Evolutionary conservation across 2,329 filamentous ascomycete genomes (phyloP), one percentile per base, ranked within the genome.

Genomic region (Sclerotinia subarctica): DNA sequence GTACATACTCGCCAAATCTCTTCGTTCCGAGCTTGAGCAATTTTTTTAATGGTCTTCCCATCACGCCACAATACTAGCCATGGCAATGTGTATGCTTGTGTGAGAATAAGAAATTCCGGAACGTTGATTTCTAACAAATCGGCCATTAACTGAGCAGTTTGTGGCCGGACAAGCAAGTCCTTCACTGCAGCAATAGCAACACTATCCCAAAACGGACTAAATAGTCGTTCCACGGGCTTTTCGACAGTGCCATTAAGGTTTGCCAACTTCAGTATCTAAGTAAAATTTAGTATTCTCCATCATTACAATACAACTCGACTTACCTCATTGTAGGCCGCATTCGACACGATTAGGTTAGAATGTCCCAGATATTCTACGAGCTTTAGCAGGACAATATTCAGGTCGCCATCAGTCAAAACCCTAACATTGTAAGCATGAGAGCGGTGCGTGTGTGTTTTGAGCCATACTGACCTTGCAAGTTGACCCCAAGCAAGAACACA

Each of bases 341-440:
- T 90, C 65, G 90, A 92, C 11, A 96, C 83, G 44, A 97, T 85
- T 51, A 87, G 86, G 77, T 96, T 97, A 53, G 86, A 83, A 79
- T 95, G 90, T 10, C 94, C 94, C 11, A 98, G 82, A 76, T 95
- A 97, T 68, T 96, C 91, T 11, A 97, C 83, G 8, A 98, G 84
- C 72, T 91, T 89, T 67, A 96, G 84, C 42, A 99, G 82, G 29
- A 95, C 90, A 64, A 97, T 86, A 73, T 95, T 95, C 67, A 97
- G 85, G 76, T 97, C 93, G 71, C 94, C 88, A 70, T 95, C 92
- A 21, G 87, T 85, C 56, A 91, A 90, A 13, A 90, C 84, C 68
- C 88, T 89, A 65, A 21, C 13, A 2, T n/a, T 24, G 53, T 73
- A 47, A 72, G 65, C 42, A 44, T 65, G 13, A 67, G n/a, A 54